Evolutionary conservation across 2,329 filamentous ascomycete genomes (phyloP), one percentile per base, ranked within the genome.

Genomic region (Aspergillus ustus): DNA sequence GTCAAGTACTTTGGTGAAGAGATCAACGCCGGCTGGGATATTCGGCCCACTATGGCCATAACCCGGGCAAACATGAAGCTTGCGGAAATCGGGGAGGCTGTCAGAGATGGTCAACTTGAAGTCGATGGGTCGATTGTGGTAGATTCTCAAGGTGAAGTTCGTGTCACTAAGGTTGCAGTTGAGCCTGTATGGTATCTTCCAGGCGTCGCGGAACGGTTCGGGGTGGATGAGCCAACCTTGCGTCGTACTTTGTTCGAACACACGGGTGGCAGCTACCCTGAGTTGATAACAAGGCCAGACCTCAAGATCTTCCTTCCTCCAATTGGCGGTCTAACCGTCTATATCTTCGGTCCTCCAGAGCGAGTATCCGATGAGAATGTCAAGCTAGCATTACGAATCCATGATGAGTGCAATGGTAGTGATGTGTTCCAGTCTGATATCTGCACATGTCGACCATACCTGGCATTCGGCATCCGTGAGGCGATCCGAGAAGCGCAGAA

Each of bases 391-490:
- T 83, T 98, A 62, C 89, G 95, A 68, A 89, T 98, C 51, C 95
- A 91, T 75, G 89, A 91, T 71, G 89, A 91, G 82, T 98, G 95
- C 80, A 98, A 98, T 73, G 95, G 95, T 60, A 96, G 91, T 75
- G 95, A 99, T 78, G 95, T 98, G 48, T 99, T 98, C 76, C 93
- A 94, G 63, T 97, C 93, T 20, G 95, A 99, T 75, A 99, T 98
- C 72, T 98, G 95, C 81, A 98, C 95, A 11, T 98, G 94, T 59
- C 75, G 80, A 34, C 95, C 95, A 17, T 98, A 98, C 75, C 87
- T 98, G 60, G 96, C 96, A 73, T 98, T 96, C 75, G 95, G 95
- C 63, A 96, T 99, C 64, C 93, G 97, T 73, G 95, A 99, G 78
- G 95, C 95, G 13, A 94, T 99, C 69, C 97, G 96, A 73, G 93